A percentile compares a stretch with the other conserved stretches of the same genome.
phyloP scores from a whole-genome alignment of 1,139 yeast genomes.

The Kodamaea ohmeri region DNA sequence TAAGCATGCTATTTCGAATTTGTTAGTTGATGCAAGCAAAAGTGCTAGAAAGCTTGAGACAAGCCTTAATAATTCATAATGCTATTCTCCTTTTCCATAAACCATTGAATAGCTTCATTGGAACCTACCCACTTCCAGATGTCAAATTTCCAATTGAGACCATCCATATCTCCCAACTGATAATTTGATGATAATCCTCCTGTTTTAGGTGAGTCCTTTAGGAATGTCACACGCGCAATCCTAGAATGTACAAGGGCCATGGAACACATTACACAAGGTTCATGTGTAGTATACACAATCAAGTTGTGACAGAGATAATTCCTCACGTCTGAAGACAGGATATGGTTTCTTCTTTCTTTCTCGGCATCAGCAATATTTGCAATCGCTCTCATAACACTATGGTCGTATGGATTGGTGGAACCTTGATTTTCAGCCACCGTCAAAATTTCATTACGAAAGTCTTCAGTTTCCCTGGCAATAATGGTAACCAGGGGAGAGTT shows the following conservation, averaged over 20 bases:
- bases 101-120: conserved; percentile 16
- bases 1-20: conserved; percentile 1
- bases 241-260: conserved; percentile 97
- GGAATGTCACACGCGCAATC: conserved; percentile 63
- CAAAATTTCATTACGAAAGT: conserved; percentile 18
- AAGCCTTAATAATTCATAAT: conserved; percentile 7
- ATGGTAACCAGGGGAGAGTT: conserved; percentile 19
- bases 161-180: conserved; percentile 68
- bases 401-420: conserved; percentile 51
- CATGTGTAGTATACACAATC: conserved; percentile 86
- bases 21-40: conserved; percentile 10
- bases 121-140: conserved; percentile 63
- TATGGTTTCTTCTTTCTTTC: conserved; percentile 25
- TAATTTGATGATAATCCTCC: conserved; percentile 65
- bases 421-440: conserved; percentile 23
- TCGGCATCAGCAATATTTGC: conserved; percentile 55
- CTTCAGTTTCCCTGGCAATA: conserved; percentile 21
- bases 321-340: neutral
- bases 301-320: conserved; percentile 72
- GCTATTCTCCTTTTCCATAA: conserved; percentile 1
- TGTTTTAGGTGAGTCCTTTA: conserved; percentile 35
- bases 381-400: conserved; percentile 74
- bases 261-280: conserved; percentile 95
- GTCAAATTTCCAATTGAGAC: conserved; percentile 78
- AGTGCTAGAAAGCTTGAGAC: conserved; percentile 11